Base-by-base conservation (phyloP, 306 rosid genomes). In the Pyrus betulifolia region DNA sequence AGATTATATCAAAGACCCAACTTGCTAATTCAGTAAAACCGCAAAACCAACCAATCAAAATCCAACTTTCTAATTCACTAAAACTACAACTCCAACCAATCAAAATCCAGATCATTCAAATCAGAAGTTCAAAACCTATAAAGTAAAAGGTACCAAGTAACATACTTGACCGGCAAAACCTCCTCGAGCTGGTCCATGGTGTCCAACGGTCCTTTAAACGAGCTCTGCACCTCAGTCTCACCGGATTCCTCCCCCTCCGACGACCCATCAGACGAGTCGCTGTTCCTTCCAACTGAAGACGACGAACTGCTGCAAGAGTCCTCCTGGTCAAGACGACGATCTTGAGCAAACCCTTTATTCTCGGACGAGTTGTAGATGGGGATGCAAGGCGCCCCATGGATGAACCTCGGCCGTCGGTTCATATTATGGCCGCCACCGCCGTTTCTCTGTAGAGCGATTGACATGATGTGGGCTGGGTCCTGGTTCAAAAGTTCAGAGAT, bases 121-220 rank as follows among this genome's bases (percentile, higher is more conserved):
- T 3, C 71, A 75, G 72, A 69, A 67, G 55, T 15, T 51, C 55
- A 15, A 17, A 51, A 51, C 55, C 55, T 15, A 5, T 51, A 45
- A 64, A 70, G 59, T 3, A 75, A 71, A 80, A 72, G 66, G 14
- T 13, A 51, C 5, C 25, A 55, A 82, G 4, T 31, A 44, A 78
- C 93, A 51, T 75, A 92, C 96, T 90, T 92, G 80, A 83, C 69
- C 0, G 96, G 97, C n/a, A 92, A 88, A 78, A 78, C 96, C 19
- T 87, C 81, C 77, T 86, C 90, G 13, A 92, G 84, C 82, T 74
- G 89, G 35, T 85, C 85, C 42, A 92, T 79, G 74, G 88, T 82
- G 70, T 88, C 97, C 79, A 92, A 73, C 13, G 93, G 88, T 21
- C 90, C 89, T 80, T 88, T 89, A 69, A 70, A 79, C 11, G 85